Percentiles rank a stretch among this genome's conserved stretches.
Evolutionary conservation across 768 basidiomycete species (phyloP).

Genomic region (Mycena capillaripes): DNA sequence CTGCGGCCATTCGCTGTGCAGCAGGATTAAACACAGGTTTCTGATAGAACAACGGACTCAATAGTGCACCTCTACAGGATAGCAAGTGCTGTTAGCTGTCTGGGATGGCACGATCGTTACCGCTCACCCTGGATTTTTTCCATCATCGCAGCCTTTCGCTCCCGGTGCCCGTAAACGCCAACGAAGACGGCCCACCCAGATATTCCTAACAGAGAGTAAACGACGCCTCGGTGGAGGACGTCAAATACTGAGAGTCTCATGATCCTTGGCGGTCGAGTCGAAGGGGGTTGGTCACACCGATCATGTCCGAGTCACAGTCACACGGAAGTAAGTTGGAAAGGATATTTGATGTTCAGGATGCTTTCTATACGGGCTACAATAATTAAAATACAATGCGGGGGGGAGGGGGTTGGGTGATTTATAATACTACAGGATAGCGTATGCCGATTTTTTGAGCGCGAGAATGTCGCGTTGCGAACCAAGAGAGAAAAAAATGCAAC

Average conservation of each 20-base stretch:
- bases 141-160: conserved; percentile 58
- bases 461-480: not conserved
- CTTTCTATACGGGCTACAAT: conserved; percentile 28
- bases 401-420: not conserved
- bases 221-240: conserved; percentile 67
- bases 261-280: too few relatives aligned
- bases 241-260: conserved; percentile 50
- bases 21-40: not conserved
- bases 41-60: not conserved
- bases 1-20: conserved; percentile 24
- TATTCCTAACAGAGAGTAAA: conserved; percentile 65
- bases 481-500: not conserved
- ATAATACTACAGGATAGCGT: conserved; percentile 15
- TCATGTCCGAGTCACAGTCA: conserved; percentile 7
- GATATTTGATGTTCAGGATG: not conserved
- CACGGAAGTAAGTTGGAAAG: not conserved
- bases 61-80: conserved; percentile 26
- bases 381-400: conserved; percentile 17
- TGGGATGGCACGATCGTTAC: not conserved
- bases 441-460: not conserved
- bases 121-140: conserved; percentile 68
- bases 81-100: conserved; percentile 4
- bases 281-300: not conserved
- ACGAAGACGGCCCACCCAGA: conserved; percentile 67
- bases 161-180: conserved; percentile 64